Base-by-base conservation (phyloP, 2,329 filamentous ascomycete species). In the Leptographium wingfieldii region DNA sequence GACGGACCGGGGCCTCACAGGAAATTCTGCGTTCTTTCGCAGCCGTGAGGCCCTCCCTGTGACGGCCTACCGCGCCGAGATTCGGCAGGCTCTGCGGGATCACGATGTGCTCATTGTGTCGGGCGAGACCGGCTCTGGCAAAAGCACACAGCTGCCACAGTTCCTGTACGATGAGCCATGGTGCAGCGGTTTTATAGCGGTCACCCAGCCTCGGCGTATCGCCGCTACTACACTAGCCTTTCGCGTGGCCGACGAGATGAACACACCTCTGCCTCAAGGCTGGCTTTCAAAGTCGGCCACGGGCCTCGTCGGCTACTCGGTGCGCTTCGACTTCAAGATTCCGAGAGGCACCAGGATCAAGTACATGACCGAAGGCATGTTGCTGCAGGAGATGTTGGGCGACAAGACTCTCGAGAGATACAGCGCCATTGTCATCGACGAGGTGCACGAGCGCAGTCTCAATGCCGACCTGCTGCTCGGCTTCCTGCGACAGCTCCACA, bases 71-170 rank as follows among this genome's bases (percentile, higher is more conserved):
- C 83, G 83, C 55, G 76, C 85, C 40, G 80, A 86, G 31, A 95
- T 96, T 56, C 83, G 84, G 43, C 69, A 77, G 19, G 77, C 81
- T 1, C 29, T 65, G n/a, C 19, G 22, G 6, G 43, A 54, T 9
- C 74, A 82, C 40, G 84, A 83, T 63, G 83, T 96, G 1, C 80
- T 99, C 57, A 79, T 99, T 0, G 76, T 99, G 16, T 87, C 94
- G 2, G 92, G 92, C 74, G 92, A 97, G 72, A 99, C 94, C 0
- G 94, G 94, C 70, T 95, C 90, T 16, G 94, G 94, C 69, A 99
- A 99, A 74, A 95, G 89, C 75, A 99, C 94, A 0, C 94, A 99
- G 72, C 86, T 96, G 0, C 92, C 94, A 0, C 94, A 97, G 68
- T 96, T 96, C 63, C 76, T 99, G 9, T 82, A 87, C 54, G 72